A percentile compares a stretch with the other conserved stretches of the same genome.
Conservation (phyloP, 768 basidiomycete species). For the Psilocybe azurescens region DNA sequence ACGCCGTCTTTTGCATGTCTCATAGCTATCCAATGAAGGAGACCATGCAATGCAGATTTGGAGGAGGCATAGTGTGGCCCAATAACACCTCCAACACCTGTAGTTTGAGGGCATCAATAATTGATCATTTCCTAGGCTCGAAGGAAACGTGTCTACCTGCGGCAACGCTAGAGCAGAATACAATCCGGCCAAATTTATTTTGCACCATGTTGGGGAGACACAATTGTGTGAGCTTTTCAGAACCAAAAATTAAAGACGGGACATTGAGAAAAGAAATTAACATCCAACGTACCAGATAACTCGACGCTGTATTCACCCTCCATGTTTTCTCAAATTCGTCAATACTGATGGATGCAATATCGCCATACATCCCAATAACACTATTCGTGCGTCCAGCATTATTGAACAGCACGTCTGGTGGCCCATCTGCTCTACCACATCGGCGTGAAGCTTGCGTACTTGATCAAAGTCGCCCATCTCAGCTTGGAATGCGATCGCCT, state of each 20-base stretch:
- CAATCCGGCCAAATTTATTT: slow-evolving; percentile 52
- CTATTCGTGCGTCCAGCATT: slow-evolving; percentile 51
- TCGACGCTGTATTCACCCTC: slow-evolving; percentile 52
- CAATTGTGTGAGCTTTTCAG: slow-evolving; percentile 50
- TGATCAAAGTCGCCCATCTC: slow-evolving; percentile 51
- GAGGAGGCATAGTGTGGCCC: slow-evolving; percentile 64
- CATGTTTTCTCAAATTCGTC: slow-evolving; percentile 53
- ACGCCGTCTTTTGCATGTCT: slow-evolving; percentile 56
- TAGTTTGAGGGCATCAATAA: not conserved
- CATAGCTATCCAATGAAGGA: slow-evolving; percentile 58
- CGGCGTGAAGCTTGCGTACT: slow-evolving; percentile 46
- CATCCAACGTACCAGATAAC: slow-evolving; percentile 44
- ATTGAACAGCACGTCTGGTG: slow-evolving; percentile 56
- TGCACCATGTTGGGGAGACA: slow-evolving; percentile 55
- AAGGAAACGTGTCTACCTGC: slow-evolving; percentile 35
- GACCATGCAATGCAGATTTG: slow-evolving; percentile 58
- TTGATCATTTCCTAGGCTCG: not conserved
- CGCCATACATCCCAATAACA: slow-evolving; percentile 46
- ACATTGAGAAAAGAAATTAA: not conserved
- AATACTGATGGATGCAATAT: slow-evolving; percentile 48
- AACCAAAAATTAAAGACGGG: not conserved
- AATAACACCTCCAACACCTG: slow-evolving; percentile 55
- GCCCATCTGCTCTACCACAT: slow-evolving; percentile 48
- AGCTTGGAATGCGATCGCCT: slow-evolving; percentile 50
- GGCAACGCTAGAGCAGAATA: slow-evolving; percentile 59